Evolutionary conservation across 2,329 filamentous ascomycete genomes (phyloP).

Genomic region (Camillea tinctor): DNA sequence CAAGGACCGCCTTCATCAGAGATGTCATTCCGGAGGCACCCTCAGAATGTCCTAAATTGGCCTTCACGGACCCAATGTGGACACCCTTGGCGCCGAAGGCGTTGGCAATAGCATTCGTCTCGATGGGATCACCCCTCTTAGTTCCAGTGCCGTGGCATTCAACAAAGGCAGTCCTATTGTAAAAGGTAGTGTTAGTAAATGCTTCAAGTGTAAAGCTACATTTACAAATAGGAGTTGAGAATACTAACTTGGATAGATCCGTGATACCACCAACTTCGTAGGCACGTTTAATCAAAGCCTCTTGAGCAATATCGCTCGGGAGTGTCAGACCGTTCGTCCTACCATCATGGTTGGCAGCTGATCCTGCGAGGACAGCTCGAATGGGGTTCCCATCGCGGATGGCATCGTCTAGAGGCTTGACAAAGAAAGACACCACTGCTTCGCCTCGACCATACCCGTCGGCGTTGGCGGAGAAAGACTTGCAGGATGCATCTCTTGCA

Average conservation of each 20-base stretch:
- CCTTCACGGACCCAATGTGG: slow-evolving; percentile 25
- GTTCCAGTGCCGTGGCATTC: slow-evolving; percentile 30
- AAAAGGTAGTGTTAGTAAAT: too few species aligned
- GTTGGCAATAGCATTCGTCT: slow-evolving; percentile 21
- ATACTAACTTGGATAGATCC: slow-evolving; percentile 6
- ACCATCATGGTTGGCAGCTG: slow-evolving; percentile 19
- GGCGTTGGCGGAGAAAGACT: slow-evolving; percentile 37
- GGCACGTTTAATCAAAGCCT: slow-evolving; percentile 28
- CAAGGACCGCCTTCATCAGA: slow-evolving; percentile 31
- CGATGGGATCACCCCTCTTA: slow-evolving; percentile 24
- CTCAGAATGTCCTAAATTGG: slow-evolving; percentile 28
- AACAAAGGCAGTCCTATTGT: too few species aligned
- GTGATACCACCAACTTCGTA: slow-evolving; percentile 33
- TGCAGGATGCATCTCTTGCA: slow-evolving; percentile 23
- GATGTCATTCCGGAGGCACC: slow-evolving; percentile 27
- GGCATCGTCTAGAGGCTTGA: slow-evolving; percentile 43
- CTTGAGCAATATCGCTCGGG: slow-evolving; percentile 39
- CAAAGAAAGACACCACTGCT: slow-evolving; percentile 37
- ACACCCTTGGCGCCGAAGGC: slow-evolving; percentile 12
- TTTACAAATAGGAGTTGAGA: too few species aligned
- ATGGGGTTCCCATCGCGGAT: slow-evolving; percentile 24
- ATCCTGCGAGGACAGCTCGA: slow-evolving; percentile 31
- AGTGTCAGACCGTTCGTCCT: slow-evolving; percentile 1
- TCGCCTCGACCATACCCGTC: slow-evolving; percentile 48
- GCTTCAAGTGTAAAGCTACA: too few species aligned